Conservation (phyloP, 176 grass and related monocot species). For the Eremochloa ophiuroides region DNA sequence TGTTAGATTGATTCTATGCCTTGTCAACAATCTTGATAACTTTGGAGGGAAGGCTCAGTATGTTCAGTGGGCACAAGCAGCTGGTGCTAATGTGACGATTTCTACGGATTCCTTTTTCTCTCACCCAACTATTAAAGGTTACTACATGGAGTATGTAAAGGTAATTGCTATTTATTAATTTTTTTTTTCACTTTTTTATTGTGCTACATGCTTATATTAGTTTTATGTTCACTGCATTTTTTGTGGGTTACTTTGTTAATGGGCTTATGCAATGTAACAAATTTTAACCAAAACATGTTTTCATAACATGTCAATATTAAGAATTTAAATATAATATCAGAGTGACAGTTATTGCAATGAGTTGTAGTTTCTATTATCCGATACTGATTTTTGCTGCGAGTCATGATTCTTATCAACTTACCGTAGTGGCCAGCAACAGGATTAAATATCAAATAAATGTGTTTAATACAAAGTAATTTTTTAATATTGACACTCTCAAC, state of each 20-base stretch:
- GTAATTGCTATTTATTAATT: conserved; percentile 22
- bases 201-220: background rate
- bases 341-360: background rate
- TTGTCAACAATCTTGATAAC: conserved; percentile 89
- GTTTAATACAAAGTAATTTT: background rate
- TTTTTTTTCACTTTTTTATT: background rate
- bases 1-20: conserved; percentile 78
- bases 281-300: background rate
- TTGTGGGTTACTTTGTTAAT: background rate
- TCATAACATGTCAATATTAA: background rate
- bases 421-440: background rate
- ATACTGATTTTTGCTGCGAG: background rate
- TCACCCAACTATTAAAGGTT: conserved; percentile 59
- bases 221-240: conserved; percentile 11
- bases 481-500: background rate
- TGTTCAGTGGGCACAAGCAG: conserved; percentile 73
- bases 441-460: conserved; percentile 3
- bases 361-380: background rate
- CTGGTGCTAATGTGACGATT: conserved; percentile 59
- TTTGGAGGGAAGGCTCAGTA: conserved; percentile 96
- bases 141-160: conserved; percentile 87
- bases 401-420: background rate
- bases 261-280: background rate
- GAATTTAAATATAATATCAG: background rate
- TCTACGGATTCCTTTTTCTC: conserved; percentile 80